Base-by-base conservation (phyloP, 805 yeast genomes). In the Starmera dryadoides region DNA sequence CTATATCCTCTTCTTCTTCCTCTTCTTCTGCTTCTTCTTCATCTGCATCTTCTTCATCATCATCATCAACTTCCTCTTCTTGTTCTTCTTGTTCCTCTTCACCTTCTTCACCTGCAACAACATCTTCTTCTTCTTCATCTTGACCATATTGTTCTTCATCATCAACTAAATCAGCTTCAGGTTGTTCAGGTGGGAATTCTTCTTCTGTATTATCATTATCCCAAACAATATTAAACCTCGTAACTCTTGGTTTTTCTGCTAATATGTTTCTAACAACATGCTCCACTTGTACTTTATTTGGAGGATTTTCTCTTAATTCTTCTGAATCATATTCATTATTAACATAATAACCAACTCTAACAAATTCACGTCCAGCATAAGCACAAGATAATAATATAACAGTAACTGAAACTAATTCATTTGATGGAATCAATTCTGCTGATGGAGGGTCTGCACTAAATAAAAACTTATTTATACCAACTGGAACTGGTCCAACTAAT, bases 401-500 rank as follows among this genome's bases (percentile, higher is more conserved):
- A 0, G 99, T 93, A 32, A 93, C 98, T 44, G 91, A 79, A 12
- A 93, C 97, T 46, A 93, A 71, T 59, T 93, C 98, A 48, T 87
- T 81, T 3, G 96, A 96, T 0, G 99, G 99, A 48, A 93, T 93
- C 49, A 89, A 63, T 50, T 91, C 98, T 0, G 97, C 94, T 1
- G 91, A 79, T 1, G 99, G 99, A 0, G 99, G 95, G 53, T 94
- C 98, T 0, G 98, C 97, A 16, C 86, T 78, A 59, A 93, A 84
- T 10, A 89, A 73, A 53, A 93, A 93, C 61, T 91, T 88, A 58
- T 93, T 93, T 31, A 91, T 79, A 1, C 99, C 99, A 2, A 93
- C 95, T 0, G 98, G 99, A 2, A 93, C 95, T 0, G 99, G 99
- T 0, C 99, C 99, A 4, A 93, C 99, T n/a, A 93, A 66, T 30